Evolutionary conservation across 768 basidiomycete species (phyloP).

Genomic region (Clathrus columnatus): DNA sequence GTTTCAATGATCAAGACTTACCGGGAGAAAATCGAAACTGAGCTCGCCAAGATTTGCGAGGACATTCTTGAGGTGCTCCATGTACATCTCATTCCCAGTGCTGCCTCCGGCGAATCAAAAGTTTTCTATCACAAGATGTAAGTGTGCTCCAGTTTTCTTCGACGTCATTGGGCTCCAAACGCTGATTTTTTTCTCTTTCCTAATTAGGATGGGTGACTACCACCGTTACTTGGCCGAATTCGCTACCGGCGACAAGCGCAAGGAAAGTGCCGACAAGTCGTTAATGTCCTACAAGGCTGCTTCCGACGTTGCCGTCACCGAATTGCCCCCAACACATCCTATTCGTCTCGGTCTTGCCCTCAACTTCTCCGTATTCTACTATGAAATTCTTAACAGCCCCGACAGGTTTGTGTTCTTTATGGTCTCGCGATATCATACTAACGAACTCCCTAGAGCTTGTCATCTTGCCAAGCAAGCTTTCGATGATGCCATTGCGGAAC

Average conservation of each 20-base stretch:
- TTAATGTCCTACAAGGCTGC: conserved; percentile 97
- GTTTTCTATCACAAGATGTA: conserved; percentile 99
- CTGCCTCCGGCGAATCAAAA: conserved; percentile 93
- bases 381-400: conserved; percentile 97
- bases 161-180: conserved; percentile 2
- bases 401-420: conserved; percentile 40
- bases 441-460: conserved; percentile 54
- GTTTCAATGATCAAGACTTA: conserved; percentile 97
- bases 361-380: conserved; percentile 99
- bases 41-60: conserved; percentile 97
- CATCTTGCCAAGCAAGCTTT: conserved; percentile 99
- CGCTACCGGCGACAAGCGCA: conserved; percentile 95
- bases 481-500: conserved; percentile 97
- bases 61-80: conserved; percentile 96
- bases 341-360: conserved; percentile 97
- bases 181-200: conserved; percentile 15
- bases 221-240: conserved; percentile 99
- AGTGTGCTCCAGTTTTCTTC: conserved; percentile 21
- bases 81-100: conserved; percentile 95
- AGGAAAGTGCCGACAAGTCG: conserved; percentile 95
- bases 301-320: conserved; percentile 92
- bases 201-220: conserved; percentile 92
- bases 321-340: conserved; percentile 93
- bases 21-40: conserved; percentile 94
- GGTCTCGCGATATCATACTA: background rate